phyloP scores from a whole-genome alignment of 1,139 yeast species.

The Pichia sp. region DNA sequence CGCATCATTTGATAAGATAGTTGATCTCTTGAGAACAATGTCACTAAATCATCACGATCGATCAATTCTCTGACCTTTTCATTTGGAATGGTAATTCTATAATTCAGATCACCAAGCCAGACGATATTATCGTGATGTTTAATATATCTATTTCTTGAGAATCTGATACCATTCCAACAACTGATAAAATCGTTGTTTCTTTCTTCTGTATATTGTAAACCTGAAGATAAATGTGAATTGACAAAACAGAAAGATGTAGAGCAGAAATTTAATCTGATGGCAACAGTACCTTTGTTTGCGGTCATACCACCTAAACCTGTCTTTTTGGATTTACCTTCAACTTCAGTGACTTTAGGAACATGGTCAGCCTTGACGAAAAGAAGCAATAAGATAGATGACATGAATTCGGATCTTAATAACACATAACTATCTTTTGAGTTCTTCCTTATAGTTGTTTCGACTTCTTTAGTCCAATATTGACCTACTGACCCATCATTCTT shows the following conservation, averaged over 20 bases:
- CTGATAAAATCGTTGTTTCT: conserved; percentile 80
- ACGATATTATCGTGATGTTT: conserved; percentile 83
- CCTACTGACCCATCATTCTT: conserved; percentile 68
- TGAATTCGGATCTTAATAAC: conserved; percentile 76
- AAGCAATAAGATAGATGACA: conserved; percentile 79
- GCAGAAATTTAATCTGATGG: conserved; percentile 76
- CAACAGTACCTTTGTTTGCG: conserved; percentile 95
- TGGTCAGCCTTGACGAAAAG: conserved; percentile 61
- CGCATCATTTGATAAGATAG: conserved; percentile 66
- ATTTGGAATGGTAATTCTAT: conserved; percentile 68
- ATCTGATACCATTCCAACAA: conserved; percentile 57
- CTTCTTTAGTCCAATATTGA: conserved; percentile 58
- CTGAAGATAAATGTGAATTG: conserved; percentile 92
- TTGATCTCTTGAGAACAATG: conserved; percentile 73
- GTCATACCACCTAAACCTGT: conserved; percentile 96
- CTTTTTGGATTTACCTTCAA: conserved; percentile 79
- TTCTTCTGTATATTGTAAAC: conserved; percentile 72
- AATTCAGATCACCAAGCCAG: conserved; percentile 94
- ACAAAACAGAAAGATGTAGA: conserved; percentile 76
- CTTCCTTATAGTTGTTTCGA: conserved; percentile 53
- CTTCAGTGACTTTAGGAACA: conserved; percentile 54
- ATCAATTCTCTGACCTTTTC: conserved; percentile 64
- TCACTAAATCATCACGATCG: conserved; percentile 47
- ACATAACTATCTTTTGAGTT: conserved; percentile 48
- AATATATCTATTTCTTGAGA: conserved; percentile 48